Conservation (phyloP, 257 asterid genomes). For the Forsythia viridissima region DNA sequence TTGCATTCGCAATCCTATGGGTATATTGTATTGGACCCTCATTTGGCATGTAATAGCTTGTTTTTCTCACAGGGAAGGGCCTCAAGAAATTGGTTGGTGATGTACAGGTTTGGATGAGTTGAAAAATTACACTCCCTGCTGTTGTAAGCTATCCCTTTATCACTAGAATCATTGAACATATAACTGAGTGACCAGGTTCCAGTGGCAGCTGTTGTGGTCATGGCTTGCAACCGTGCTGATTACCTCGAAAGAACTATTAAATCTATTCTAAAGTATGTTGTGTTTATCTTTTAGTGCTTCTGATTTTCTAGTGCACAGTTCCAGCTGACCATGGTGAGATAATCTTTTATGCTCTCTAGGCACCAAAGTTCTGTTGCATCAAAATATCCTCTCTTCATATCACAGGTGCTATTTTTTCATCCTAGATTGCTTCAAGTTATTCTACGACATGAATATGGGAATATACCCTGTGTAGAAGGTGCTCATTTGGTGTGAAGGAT, state of each 20-base stretch:
- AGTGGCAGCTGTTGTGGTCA: constrained; percentile 92
- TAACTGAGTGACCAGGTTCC: constrained; percentile 63
- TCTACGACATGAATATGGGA: constrained; percentile 18
- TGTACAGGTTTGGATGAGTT: constrained; percentile 62
- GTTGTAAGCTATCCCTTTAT: constrained; percentile 16
- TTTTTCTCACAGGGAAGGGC: constrained; percentile 69
- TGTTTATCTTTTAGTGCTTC: constrained; percentile 17
- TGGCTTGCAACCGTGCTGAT: constrained; percentile 99
- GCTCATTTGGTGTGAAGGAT: constrained; percentile 15
- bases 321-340: constrained; percentile 28
- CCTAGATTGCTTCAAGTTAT: constrained; percentile 10
- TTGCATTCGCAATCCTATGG: background rate
- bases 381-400: constrained; percentile 87
- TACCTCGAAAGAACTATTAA: constrained; percentile 87
- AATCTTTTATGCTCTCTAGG: constrained; percentile 45
- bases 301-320: constrained; percentile 8
- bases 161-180: constrained; percentile 26
- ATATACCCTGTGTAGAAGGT: constrained; percentile 15
- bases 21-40: background rate
- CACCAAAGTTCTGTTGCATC: constrained; percentile 78
- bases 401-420: constrained; percentile 60
- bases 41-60: constrained; percentile 19
- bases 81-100: constrained; percentile 62
- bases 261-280: constrained; percentile 78
- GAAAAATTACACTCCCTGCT: constrained; percentile 13